These are phyloP conservation scores for Pleurotus platypus DNA, from an alignment of 768 basidiomycete species.

Conservation along the genomic window DNA sequence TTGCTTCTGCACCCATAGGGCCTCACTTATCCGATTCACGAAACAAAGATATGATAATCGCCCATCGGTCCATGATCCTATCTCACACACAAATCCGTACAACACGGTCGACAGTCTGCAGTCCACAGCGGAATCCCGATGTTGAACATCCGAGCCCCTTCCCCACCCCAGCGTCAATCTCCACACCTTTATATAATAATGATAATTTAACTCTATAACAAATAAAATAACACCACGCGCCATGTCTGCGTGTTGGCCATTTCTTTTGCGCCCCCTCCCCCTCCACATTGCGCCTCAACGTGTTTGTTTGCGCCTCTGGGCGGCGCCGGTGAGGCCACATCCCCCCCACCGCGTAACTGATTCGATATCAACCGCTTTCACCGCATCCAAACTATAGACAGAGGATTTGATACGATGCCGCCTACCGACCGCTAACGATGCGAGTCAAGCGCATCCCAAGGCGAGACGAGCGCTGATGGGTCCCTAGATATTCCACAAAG, in stretches of 20 bases:
- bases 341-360: slow-evolving; percentile 2
- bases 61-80: too few species aligned
- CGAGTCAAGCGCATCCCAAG: slow-evolving; percentile 1
- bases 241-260: not conserved
- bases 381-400: not conserved
- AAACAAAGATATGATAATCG: too few species aligned
- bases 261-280: not conserved
- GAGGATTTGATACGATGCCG: not conserved
- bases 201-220: not conserved
- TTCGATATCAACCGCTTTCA: slow-evolving; percentile 7
- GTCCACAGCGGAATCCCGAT: slow-evolving; percentile 1
- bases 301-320: not conserved
- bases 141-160: not conserved
- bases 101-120: not conserved
- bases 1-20: not conserved
- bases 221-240: not conserved
- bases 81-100: too few species aligned
- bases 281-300: not conserved
- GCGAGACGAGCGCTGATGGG: not conserved
- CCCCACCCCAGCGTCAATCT: not conserved
- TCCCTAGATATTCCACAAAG: not conserved
- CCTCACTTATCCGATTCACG: too few species aligned
- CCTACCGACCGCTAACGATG: slow-evolving; percentile 8
- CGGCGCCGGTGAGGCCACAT: not conserved
- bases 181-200: not conserved